Conservation (phyloP, 345 rosid genomes). For the Moricandia arvensis region DNA sequence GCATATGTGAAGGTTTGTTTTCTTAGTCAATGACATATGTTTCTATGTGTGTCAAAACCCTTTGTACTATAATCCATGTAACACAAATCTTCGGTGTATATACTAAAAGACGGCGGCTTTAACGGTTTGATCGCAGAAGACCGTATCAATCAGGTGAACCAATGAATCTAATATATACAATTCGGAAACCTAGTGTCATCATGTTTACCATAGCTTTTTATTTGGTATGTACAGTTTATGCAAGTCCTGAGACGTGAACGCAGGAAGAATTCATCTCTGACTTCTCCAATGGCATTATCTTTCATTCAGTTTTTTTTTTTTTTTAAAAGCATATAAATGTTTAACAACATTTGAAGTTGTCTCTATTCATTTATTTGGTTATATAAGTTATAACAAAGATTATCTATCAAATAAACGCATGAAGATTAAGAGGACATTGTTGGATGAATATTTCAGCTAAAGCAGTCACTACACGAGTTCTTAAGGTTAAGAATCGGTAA, state of each 20-base stretch:
- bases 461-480: not conserved
- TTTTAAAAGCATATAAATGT: not conserved
- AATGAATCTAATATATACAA: not conserved
- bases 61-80: not conserved
- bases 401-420: slow-evolving; percentile 37
- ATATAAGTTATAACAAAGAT: not conserved
- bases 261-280: slow-evolving; percentile 57
- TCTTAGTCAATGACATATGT: not conserved
- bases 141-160: not conserved
- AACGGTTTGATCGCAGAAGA: not conserved
- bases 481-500: not conserved
- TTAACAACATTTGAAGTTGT: not conserved
- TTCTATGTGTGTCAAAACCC: not conserved
- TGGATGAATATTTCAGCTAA: slow-evolving; percentile 43
- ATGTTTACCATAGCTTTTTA: not conserved
- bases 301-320: not conserved
- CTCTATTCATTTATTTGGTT: not conserved
- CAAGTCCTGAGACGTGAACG: slow-evolving; percentile 66
- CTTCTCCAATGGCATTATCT: slow-evolving; percentile 63
- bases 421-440: slow-evolving; percentile 73
- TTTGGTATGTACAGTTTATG: slow-evolving; percentile 49
- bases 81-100: not conserved
- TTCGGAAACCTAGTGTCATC: too few species aligned
- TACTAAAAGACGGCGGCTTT: not conserved
- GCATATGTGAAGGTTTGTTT: not conserved